phyloP scores from a whole-genome alignment of 176 grass and related monocot genomes.

The Canna indica region DNA sequence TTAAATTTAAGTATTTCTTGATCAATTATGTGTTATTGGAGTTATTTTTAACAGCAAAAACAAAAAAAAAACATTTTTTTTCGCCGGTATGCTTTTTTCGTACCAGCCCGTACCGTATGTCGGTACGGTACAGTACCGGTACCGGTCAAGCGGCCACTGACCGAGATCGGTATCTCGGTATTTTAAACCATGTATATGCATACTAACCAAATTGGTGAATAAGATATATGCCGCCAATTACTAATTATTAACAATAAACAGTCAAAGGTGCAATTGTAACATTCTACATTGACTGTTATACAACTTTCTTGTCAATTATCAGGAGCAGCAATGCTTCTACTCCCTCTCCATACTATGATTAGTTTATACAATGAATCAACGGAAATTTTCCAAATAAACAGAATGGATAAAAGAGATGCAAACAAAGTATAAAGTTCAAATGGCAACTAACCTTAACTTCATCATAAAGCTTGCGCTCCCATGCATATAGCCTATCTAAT shows the following conservation, averaged over 20 bases:
- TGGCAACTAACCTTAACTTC: conserved; percentile 81
- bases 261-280: background rate
- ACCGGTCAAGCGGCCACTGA: too few species aligned
- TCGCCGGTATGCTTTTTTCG: too few species aligned
- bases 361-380: background rate
- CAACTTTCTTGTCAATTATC: background rate
- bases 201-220: background rate
- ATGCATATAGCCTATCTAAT: conserved; percentile 86
- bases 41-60: too few species aligned
- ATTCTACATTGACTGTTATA: background rate
- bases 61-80: too few species aligned
- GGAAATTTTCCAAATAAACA: background rate
- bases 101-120: too few species aligned
- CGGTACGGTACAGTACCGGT: too few species aligned
- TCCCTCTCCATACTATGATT: background rate
- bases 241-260: background rate
- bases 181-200: too few species aligned
- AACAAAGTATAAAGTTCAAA: background rate
- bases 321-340: background rate
- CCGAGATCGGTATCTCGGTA: too few species aligned
- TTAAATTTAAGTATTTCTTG: too few species aligned
- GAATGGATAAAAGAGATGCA: background rate
- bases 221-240: background rate
- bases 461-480: conserved; percentile 97
- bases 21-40: too few species aligned